phyloP scores from a whole-genome alignment of 2,329 filamentous ascomycete species.

The Fusarium decemcellulare region DNA sequence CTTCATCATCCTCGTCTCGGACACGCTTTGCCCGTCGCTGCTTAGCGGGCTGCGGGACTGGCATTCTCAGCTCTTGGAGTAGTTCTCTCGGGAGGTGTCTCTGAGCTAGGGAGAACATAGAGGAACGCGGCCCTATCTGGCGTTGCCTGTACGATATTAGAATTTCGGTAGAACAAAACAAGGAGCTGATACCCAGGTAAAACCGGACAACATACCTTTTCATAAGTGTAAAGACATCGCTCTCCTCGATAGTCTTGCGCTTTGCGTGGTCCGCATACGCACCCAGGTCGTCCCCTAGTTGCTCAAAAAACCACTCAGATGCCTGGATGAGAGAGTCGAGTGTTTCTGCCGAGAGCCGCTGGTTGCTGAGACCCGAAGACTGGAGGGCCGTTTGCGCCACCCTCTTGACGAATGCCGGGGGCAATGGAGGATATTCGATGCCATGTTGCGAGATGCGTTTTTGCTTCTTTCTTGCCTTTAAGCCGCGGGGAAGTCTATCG shows the following conservation, averaged over 20 bases:
- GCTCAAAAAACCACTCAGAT: constrained; percentile 93
- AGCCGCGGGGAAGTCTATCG: constrained; percentile 28
- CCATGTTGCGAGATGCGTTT: constrained; percentile 77
- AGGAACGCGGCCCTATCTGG: constrained; percentile 78
- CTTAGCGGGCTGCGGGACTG: constrained; percentile 67
- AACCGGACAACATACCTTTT: constrained; percentile 73
- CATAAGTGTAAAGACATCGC: constrained; percentile 86
- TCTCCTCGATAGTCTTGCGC: constrained; percentile 88
- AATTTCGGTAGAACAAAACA: constrained; percentile 43
- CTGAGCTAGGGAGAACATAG: constrained; percentile 88
- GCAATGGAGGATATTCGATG: constrained; percentile 82
- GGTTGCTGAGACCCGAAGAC: constrained; percentile 74
- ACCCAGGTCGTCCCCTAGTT: constrained; percentile 83
- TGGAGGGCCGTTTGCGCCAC: constrained; percentile 80
- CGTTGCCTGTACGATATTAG: constrained; percentile 75
- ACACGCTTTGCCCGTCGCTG: constrained; percentile 56
- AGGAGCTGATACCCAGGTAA: constrained; percentile 39
- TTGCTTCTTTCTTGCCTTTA: constrained; percentile 50
- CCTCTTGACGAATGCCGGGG: constrained; percentile 80
- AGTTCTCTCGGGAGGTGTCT: constrained; percentile 86
- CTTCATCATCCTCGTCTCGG: constrained; percentile 50
- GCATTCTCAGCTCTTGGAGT: constrained; percentile 85
- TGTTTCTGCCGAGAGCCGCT: constrained; percentile 80
- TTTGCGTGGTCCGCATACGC: constrained; percentile 87
- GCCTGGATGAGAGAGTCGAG: constrained; percentile 83